Base-by-base conservation (phyloP, 495 filamentous ascomycete genomes). In the Umbilicaria muhlenbergii region DNA sequence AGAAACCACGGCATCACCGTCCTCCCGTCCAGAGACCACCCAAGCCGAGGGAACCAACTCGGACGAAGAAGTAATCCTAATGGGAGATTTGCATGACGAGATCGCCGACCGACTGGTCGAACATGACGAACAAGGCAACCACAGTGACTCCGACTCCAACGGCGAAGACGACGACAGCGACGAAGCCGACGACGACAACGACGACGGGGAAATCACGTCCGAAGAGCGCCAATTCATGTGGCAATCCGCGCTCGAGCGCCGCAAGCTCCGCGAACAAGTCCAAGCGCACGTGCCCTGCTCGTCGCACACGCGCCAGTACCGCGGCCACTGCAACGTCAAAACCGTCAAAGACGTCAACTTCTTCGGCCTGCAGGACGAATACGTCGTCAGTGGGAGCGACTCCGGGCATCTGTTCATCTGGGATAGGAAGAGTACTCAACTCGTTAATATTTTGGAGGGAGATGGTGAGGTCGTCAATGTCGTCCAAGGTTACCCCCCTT, bases 281-380 rank as follows among this genome's bases (percentile, higher is more conserved):
- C 71, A 79, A 44, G 37, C 53, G 2, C 53, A 75, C 39, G 66
- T 71, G 12, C 75, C 79, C 3, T 75, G 74, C 48, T 67, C 60
- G 28, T 54, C 74, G 3, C 74, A 80, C 44, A 80, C 70, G 1
- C 65, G 68, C 24, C 48, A 62, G 32, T 85, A 81, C 52, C 61
- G 64, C 7, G 80, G 80, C 16, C 81, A 83, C 54, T 82, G 79
- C 62, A 86, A 86, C 44, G 66, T 80, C 40, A 73, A 75, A 48
- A 86, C 80, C 0, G 77, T 84, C 41, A 86, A 86, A 49, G 81
- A 86, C 56, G 71, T 80, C 41, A 83, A 83, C 42, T 86, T 73
- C 58, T 81, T 75, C 42, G 81, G 81, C 0, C 57, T 81, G 39
- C 59, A 82, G 38, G 81, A 86, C 51, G 78, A 85, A 49, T 86